Base-by-base conservation (phyloP, 192 early-diverging fungal genomes). In the Pecoramyces ruminantium region DNA sequence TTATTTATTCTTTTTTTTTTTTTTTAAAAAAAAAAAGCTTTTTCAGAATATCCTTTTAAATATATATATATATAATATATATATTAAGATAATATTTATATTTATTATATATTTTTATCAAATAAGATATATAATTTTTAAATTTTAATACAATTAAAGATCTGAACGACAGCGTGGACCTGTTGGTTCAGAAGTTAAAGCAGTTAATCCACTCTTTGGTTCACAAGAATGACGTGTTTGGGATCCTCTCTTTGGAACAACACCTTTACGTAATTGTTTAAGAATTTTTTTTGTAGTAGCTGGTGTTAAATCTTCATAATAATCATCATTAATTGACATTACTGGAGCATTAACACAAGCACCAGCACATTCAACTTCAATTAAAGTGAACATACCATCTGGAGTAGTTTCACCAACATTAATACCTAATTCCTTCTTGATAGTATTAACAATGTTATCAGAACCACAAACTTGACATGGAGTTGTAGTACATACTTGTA, bases 321-420 rank as follows among this genome's bases (percentile, higher is more conserved):
- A 98, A 81, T 98, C 97, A 80, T 98, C 97, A 86, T 98, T 98
- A 79, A 98, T 92, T 42, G 98, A 96, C 84, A 99, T 87, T 11
- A 99, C 97, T 4, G 97, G 98, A 18, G 97, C 96, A 82, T 99
- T 99, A 79, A 96, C 92, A 84, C 98, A 99, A n/a, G 98, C 98
- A 79, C 96, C 98, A 30, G 98, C 98, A 83, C 98, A 99, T 86
- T 99, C 98, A 29, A 99, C 98, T 85, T 99, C 98, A n/a, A 98
- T 97, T 78, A 99, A 87, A 29, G 98, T 99, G 85, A 99, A 98
- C 82, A 94, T 86, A 82, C 94, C 93, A 84, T 99, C 98, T 77
- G 88, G 82, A 40, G 96, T 97, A 25, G 98, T 99, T 85, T 97
- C 92, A 78, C 96, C 96, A 58, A 94, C 92, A 84, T 98, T 92